Evolutionary conservation across 1,284 basidiomycete genomes (phyloP), one percentile per base, ranked within the genome.

Genomic region (Moesziomyces sp.): DNA sequence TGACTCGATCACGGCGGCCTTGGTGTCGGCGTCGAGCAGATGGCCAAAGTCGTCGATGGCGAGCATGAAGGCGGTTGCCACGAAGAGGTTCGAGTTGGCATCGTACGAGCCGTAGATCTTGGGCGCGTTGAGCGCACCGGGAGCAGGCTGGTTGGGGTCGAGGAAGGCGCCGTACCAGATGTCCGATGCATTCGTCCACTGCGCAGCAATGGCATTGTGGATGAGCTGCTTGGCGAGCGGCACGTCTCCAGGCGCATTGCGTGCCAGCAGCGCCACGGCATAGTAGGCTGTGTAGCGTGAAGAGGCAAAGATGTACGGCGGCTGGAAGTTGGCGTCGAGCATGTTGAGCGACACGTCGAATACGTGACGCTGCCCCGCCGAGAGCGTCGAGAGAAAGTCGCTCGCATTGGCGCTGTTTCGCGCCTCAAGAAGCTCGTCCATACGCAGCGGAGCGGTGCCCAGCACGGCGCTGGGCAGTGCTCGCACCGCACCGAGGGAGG

Each of bases 161-260:
- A 68, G 52, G 59, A 68, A 68, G 6, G 65, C 65, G 16, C 65
- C 65, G 48, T 68, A 68, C 65, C 65, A 68, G 46, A 52, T 62
- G 59, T 68, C 52, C 35, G 58, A 52, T 19, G 47, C 49, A 30
- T 68, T 68, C 14, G 56, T 68, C 43, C 43, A 46, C 30, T 68
- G 59, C 0, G 65, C 58, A 3, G 50, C 53, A 35, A 68, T 62
- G 18, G 59, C 58, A 51, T 68, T 58, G 43, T 58, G 52, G 46
- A 68, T 54, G 33, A 68, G 59, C 51, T 61, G 46, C 21, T 58
- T 62, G 4, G 65, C 65, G 8, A 68, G 51, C 5, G 43, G 53
- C 42, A 49, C 58, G 33, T 68, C 65, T 7, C 65, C 65, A n/a
- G 65, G 65, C 19, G 46, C 55, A 24, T 68, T 68, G 13, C 65